Base-by-base conservation (phyloP, 768 basidiomycete species). In the Lactarius tabidus region DNA sequence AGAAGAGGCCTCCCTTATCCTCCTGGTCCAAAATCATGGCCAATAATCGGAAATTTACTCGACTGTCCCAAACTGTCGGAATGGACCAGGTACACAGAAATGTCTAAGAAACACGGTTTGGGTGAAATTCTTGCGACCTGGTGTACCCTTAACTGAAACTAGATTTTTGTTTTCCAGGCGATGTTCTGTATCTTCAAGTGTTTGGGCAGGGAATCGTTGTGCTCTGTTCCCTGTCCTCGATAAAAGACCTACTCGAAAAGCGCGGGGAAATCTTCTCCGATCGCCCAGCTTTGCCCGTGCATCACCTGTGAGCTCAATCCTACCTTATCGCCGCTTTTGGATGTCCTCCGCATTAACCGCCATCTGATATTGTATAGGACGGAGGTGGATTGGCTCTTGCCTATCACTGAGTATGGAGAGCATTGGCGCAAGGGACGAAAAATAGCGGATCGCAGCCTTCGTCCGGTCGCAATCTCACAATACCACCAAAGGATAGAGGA, bases 221-320 rank as follows among this genome's bases (percentile, higher is more conserved):
- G 15, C 59, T 65, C 28, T 38, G 39, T 28, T 61, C 59, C 1
- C 7, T 29, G n/a, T 6, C 59, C 2, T 59, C 59, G 1, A 45
- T 65, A 39, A 65, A 54, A 3, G 64, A 65, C 31, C 12, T 65
- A 14, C 15, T 65, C 2, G 64, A 65, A 26, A 65, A 48, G 54
- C 58, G 59, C 14, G 54, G 64, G 14, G 59, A 53, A 7, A 2
- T 45, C 6, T 60, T 61, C 7, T 38, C 67, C 7, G 63, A 65
- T 23, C 38, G 67, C 9, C 45, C 64, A 7, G 10, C 20, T 3
- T n/a, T 67, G 6, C 55, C 67, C 14, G 54, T 66, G 3, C 4
- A 35, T 12, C 60, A 63, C 3, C 51, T 60, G 67, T 62, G 26
- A 14, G 43, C 6, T 9, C 9, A 9, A 17, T 9, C 1, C 7